Percentiles rank a stretch among this genome's conserved stretches.
Evolutionary conservation across 1,139 yeast species (phyloP).

Genomic region (Pichia terricola): DNA sequence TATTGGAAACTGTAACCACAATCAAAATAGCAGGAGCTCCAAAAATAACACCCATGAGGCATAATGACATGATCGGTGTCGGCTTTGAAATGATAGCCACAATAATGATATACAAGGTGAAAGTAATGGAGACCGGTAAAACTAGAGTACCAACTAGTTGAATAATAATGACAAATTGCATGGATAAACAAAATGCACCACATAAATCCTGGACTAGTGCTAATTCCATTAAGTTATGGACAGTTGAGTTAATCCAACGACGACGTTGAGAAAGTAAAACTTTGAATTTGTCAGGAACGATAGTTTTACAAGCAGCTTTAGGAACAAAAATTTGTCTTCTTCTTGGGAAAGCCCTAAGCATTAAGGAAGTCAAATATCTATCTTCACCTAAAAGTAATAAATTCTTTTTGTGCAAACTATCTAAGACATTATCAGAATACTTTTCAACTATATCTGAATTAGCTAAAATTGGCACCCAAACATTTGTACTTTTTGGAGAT

Average conservation of each 20-base stretch:
- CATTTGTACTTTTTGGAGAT: slow-evolving; percentile 83
- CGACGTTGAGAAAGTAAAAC: slow-evolving; percentile 91
- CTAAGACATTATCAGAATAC: slow-evolving; percentile 81
- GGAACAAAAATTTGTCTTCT: slow-evolving; percentile 90
- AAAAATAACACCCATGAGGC: slow-evolving; percentile 69
- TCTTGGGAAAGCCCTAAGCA: slow-evolving; percentile 89
- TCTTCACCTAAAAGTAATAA: slow-evolving; percentile 88
- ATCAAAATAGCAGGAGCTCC: slow-evolving; percentile 87
- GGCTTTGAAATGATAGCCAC: slow-evolving; percentile 72
- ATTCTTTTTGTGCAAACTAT: slow-evolving; percentile 85
- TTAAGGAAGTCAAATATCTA: slow-evolving; percentile 76
- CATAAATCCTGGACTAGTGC: slow-evolving; percentile 83
- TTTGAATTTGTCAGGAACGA: slow-evolving; percentile 75
- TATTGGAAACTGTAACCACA: slow-evolving; percentile 77
- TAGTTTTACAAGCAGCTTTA: slow-evolving; percentile 90
- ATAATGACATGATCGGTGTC: slow-evolving; percentile 73
- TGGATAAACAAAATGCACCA: slow-evolving; percentile 94
- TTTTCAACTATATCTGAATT: slow-evolving; percentile 96
- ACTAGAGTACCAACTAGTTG: slow-evolving; percentile 88
- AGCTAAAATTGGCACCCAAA: slow-evolving; percentile 95
- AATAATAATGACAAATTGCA: slow-evolving; percentile 87
- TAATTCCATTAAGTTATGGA: slow-evolving; percentile 88
- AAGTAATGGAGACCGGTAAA: slow-evolving; percentile 83
- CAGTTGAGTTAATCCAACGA: slow-evolving; percentile 97
- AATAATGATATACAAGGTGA: slow-evolving; percentile 75